Base-by-base conservation (phyloP, 192 early-diverging fungal genomes). In the Chytriomyces sp. region DNA sequence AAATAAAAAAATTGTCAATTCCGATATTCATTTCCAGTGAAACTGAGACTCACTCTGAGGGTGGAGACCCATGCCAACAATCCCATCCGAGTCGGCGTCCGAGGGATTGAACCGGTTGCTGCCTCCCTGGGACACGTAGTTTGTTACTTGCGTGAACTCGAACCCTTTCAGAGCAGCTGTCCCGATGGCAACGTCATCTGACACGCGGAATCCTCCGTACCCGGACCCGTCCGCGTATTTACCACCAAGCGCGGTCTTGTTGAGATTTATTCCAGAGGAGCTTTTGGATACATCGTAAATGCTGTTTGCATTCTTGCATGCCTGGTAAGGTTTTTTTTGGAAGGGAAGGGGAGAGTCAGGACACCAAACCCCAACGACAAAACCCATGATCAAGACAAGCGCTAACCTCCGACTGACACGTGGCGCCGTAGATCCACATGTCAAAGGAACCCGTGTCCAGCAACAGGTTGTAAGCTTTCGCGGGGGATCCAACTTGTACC, bases 401-500 rank as follows among this genome's bases (percentile, higher is more conserved):
- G 53, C 53, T 57, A 11, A 57, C 53, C 53, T 18, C 20, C 20
- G 53, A 50, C 28, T 45, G 76, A 68, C 78, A 78, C n/a, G 13
- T 44, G 48, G 60, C 72, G 23, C 80, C 67, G 44, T 79, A 78
- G 9, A 84, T 23, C 86, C 86, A 87, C n/a, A 84, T 53, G 10
- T 64, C 57, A 53, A 69, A 79, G 4, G 81, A 83, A 46, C 86
- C 86, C 28, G 81, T 85, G 61, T 87, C 86, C 49, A 87, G 79
- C 11, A 85, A 69, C 44, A 82, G 57, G 53, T 48, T 47, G 70
- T 82, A 78, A 1, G 43, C 66, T 59, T 82, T 78, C 13, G 76
- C 7, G 5, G 86, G 86, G 5, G 83, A 82, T 23, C 86, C 86
- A 24, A 87, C 53, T 13, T 50, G n/a, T 3, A 86, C 50, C 13